Evolutionary conservation across 2,329 filamentous ascomycete genomes (phyloP).

Genomic region (Diaporthe velutina): DNA sequence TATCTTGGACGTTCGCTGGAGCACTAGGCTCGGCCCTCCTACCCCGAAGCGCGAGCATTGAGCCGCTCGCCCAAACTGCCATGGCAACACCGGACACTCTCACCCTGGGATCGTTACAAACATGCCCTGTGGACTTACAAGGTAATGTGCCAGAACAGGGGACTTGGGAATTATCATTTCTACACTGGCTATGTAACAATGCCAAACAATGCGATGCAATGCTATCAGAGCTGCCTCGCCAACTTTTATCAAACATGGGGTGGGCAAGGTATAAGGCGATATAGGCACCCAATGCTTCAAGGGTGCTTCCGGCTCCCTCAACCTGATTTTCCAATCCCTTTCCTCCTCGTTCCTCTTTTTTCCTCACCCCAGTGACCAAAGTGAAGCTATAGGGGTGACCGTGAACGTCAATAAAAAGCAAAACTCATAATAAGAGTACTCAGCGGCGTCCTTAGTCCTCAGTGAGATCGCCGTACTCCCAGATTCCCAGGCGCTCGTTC

Average conservation of each 20-base stretch:
- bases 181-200: constrained; percentile 18
- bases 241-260: not conserved
- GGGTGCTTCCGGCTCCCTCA: not conserved
- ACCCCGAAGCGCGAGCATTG: constrained; percentile 30
- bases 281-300: not conserved
- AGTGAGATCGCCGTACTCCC: constrained; percentile 98
- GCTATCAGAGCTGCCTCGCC: constrained; percentile 26
- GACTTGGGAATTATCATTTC: constrained; percentile 19
- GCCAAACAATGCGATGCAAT: constrained; percentile 21
- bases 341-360: not conserved
- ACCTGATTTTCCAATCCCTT: not conserved
- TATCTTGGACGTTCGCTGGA: constrained; percentile 7
- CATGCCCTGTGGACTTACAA: not conserved
- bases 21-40: constrained; percentile 23
- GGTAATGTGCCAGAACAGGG: not conserved
- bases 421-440: not conserved
- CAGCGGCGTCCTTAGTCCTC: constrained; percentile 75
- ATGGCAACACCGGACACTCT: constrained; percentile 10
- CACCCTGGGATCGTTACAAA: constrained; percentile 12
- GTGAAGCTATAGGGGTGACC: not conserved
- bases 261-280: not conserved
- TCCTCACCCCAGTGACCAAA: not conserved
- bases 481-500: constrained; percentile 85
- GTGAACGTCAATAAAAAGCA: not conserved
- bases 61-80: constrained; percentile 8